Conservation (phyloP, 768 basidiomycete genomes). For the Obba rivulosa region DNA sequence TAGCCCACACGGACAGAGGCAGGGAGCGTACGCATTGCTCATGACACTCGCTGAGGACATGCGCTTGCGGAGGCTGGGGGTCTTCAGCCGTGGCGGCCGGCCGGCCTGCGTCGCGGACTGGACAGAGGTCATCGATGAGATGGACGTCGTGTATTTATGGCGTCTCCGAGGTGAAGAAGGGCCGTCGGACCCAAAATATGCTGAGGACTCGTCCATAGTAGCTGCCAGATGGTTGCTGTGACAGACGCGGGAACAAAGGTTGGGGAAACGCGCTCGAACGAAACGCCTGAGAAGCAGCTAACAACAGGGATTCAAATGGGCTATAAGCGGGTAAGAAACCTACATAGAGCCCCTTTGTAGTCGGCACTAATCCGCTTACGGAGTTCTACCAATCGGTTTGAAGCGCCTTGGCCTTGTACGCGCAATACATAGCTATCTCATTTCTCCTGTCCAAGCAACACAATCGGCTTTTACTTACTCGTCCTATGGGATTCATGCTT, state of each 20-base stretch:
- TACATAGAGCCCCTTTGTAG: too few relatives aligned
- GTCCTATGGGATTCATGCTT: conserved; percentile 41
- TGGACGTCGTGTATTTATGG: conserved; percentile 8
- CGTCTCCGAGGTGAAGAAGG: conserved; percentile 3
- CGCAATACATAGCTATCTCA: too few relatives aligned
- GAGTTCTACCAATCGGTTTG: too few relatives aligned
- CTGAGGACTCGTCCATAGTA: conserved; percentile 14
- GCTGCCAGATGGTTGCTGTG: not conserved
- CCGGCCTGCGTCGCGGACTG: conserved; percentile 5
- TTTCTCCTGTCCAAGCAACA: too few relatives aligned
- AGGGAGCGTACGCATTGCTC: conserved; percentile 16
- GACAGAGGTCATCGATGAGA: conserved; percentile 11
- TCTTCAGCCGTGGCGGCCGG: conserved; percentile 11
- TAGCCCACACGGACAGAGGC: not conserved
- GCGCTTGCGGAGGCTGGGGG: conserved; percentile 13
- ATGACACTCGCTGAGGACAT: conserved; percentile 12
- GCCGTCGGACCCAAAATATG: conserved; percentile 2
- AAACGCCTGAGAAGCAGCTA: too few relatives aligned
- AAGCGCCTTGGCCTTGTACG: too few relatives aligned
- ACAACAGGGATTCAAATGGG: too few relatives aligned
- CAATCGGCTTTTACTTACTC: too few relatives aligned
- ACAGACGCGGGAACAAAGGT: too few relatives aligned
- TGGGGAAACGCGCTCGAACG: too few relatives aligned
- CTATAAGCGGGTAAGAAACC: too few relatives aligned
- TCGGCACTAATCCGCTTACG: too few relatives aligned